phyloP scores from a whole-genome alignment of 2,329 filamentous ascomycete genomes.

The Aschersonia sp. region DNA sequence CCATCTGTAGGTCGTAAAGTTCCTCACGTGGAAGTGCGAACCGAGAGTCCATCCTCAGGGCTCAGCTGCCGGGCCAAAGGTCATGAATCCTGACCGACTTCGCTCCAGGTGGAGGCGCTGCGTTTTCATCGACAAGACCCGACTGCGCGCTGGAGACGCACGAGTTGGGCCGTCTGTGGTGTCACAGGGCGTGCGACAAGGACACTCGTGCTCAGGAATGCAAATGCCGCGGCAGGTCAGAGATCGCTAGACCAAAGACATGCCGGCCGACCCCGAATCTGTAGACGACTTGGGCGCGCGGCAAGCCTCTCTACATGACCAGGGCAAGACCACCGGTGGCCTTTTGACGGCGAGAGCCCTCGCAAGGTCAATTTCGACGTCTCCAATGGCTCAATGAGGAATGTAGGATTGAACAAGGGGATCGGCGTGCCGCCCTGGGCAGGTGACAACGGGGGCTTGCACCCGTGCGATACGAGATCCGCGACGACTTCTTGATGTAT shows the following conservation, averaged over 20 bases:
- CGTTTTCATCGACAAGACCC: not conserved
- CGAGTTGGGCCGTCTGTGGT: not conserved
- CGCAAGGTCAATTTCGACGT: not conserved
- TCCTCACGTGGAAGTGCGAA: slow-evolving; percentile 47
- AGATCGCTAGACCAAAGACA: too few relatives aligned
- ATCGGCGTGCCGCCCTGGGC: too few relatives aligned
- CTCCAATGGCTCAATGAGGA: too few relatives aligned
- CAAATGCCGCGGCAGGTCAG: too few relatives aligned
- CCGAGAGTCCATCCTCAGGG: slow-evolving; percentile 46
- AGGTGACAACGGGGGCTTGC: too few relatives aligned
- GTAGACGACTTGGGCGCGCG: not conserved
- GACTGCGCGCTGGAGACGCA: not conserved
- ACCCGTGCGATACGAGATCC: too few relatives aligned
- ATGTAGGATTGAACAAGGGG: too few relatives aligned
- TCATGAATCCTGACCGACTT: not conserved
- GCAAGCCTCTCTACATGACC: not conserved
- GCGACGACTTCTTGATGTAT: too few relatives aligned
- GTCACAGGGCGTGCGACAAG: not conserved
- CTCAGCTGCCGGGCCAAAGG: not conserved
- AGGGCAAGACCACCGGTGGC: slow-evolving; percentile 2
- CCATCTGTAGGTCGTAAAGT: slow-evolving; percentile 54
- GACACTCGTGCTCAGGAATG: too few relatives aligned
- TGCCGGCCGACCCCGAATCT: not conserved
- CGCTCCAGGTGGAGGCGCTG: not conserved
- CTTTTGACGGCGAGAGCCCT: not conserved